Evolutionary conservation across 2,329 filamentous ascomycete genomes (phyloP).

Genomic region (Penicillium brevicompactum): DNA sequence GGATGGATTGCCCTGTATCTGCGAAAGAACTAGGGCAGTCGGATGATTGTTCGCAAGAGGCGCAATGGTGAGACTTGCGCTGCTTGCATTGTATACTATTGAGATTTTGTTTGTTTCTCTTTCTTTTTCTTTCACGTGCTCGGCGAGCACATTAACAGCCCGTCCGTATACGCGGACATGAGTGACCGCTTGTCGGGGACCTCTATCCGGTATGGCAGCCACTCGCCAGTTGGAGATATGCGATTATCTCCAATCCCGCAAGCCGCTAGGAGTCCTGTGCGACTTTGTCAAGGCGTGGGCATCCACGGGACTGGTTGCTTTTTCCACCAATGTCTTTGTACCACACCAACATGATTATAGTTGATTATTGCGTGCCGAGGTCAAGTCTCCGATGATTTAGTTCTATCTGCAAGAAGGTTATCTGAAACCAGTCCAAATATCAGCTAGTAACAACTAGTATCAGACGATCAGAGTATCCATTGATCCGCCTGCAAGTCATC

Average conservation of each 20-base stretch:
- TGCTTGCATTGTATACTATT: background rate
- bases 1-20: constrained; percentile 62
- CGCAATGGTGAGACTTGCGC: background rate
- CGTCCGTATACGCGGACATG: background rate
- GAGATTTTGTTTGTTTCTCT: background rate
- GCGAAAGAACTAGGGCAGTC: constrained; percentile 5
- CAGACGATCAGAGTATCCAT: background rate
- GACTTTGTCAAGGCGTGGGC: background rate
- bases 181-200: background rate
- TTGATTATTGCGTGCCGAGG: background rate
- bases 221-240: background rate
- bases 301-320: background rate
- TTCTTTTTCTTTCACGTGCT: background rate
- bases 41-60: background rate
- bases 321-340: background rate
- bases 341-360: background rate
- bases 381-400: background rate
- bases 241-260: background rate
- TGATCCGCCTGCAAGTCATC: constrained; percentile 8
- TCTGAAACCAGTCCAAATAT: background rate
- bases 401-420: background rate
- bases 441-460: background rate
- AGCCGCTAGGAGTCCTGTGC: background rate
- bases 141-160: background rate
- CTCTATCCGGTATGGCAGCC: background rate